A percentile compares a stretch with the other conserved stretches of the same genome.
phyloP scores from a whole-genome alignment of 31 red algal species.

The Bonnemaisonia californica region DNA sequence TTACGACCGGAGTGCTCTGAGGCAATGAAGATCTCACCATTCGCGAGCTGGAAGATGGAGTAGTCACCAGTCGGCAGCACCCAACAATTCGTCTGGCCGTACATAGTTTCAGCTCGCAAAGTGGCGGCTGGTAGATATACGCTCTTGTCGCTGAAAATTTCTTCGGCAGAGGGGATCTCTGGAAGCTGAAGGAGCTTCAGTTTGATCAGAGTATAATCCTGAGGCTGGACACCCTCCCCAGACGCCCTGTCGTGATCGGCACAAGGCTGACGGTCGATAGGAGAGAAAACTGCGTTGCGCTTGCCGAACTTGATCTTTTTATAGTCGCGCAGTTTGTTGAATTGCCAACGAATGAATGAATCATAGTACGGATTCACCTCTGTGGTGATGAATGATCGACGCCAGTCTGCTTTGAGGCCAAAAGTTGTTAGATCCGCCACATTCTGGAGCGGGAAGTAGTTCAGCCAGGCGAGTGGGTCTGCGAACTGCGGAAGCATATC shows the following conservation, averaged over 20 bases:
- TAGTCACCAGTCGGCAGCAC: conserved; percentile 89
- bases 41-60: conserved; percentile 69
- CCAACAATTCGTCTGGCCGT: conserved; percentile 99
- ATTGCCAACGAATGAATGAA: conserved; percentile 99
- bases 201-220: conserved; percentile 97
- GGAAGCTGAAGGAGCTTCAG: conserved; percentile 78
- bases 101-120: conserved; percentile 97
- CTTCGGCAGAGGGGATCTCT: conserved; percentile 22
- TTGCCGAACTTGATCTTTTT: conserved; percentile 99
- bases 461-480: conserved; percentile 87
- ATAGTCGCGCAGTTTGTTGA: conserved; percentile 72
- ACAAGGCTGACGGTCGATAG: conserved; percentile 91
- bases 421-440: conserved; percentile 78
- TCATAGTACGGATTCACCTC: conserved; percentile 98
- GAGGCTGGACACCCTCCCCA: conserved; percentile 93
- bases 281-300: conserved; percentile 90
- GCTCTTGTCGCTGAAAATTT: conserved; percentile 33
- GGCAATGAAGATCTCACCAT: conserved; percentile 77
- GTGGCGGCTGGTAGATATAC: conserved; percentile 90
- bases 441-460: conserved; percentile 80
- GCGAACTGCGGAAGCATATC: conserved; percentile 83
- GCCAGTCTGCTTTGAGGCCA: conserved; percentile 93
- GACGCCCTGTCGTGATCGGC: conserved; percentile 97
- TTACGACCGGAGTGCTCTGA: conserved; percentile 82
- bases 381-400: conserved; percentile 98